phyloP scores from a whole-genome alignment of 495 filamentous ascomycete genomes.

The Lasiosphaeris hirsuta region DNA sequence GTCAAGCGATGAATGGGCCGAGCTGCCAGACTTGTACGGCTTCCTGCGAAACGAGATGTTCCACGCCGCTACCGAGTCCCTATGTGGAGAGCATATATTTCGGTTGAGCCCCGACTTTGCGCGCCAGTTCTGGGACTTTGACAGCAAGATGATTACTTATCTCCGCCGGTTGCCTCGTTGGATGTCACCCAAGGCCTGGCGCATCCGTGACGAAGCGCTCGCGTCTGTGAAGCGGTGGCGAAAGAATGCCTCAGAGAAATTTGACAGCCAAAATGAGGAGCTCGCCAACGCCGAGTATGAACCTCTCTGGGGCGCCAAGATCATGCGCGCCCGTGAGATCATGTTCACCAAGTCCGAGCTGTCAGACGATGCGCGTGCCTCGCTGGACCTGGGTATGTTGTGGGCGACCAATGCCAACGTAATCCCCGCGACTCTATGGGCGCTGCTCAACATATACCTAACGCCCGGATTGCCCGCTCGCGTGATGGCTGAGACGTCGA shows the following conservation, averaged over 20 bases:
- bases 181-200: slow-evolving; percentile 18
- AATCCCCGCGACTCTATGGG: slow-evolving; percentile 24
- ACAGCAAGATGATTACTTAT: slow-evolving; percentile 11
- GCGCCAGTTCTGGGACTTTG: slow-evolving; percentile 25
- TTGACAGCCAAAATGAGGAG: slow-evolving; percentile 10
- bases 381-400: slow-evolving; percentile 23
- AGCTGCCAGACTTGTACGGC: slow-evolving; percentile 24
- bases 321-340: slow-evolving; percentile 16
- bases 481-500: slow-evolving; percentile 12
- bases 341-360: slow-evolving; percentile 10
- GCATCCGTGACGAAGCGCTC: slow-evolving; percentile 17
- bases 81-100: slow-evolving; percentile 27
- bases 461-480: slow-evolving; percentile 10
- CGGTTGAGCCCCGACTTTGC: slow-evolving; percentile 17
- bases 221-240: slow-evolving; percentile 21
- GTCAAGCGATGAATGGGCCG: slow-evolving; percentile 13
- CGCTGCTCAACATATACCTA: slow-evolving; percentile 12
- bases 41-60: slow-evolving; percentile 28
- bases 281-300: slow-evolving; percentile 22
- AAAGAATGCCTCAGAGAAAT: slow-evolving; percentile 1
- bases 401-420: slow-evolving; percentile 28
- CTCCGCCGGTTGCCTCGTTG: slow-evolving; percentile 18
- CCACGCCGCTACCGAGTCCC: slow-evolving; percentile 19
- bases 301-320: slow-evolving; percentile 19
- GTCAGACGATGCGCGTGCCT: slow-evolving; percentile 10